Evolutionary conservation across 164 flowering plant genomes (phyloP).

Genomic region (Aristolochia californica): DNA sequence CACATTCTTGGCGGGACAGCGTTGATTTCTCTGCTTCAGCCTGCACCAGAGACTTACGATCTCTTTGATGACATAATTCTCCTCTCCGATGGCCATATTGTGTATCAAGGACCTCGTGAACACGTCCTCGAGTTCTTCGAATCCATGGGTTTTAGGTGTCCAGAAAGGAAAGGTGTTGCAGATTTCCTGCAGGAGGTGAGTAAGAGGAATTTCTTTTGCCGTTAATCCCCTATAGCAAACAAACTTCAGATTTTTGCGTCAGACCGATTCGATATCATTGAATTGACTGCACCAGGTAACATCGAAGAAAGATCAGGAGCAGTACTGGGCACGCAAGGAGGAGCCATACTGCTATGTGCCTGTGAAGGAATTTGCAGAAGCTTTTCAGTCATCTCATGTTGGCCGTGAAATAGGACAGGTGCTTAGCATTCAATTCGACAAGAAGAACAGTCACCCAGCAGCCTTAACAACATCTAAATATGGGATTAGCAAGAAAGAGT

Average conservation of each 20-base stretch:
- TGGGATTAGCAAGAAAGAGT: conserved; percentile 47
- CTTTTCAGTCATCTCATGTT: conserved; percentile 49
- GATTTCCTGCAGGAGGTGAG: conserved; percentile 70
- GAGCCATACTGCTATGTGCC: conserved; percentile 26
- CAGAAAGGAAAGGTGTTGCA: conserved; percentile 59
- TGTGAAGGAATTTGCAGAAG: conserved; percentile 42
- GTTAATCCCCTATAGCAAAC: too few relatives aligned
- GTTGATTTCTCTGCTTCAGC: conserved; percentile 71
- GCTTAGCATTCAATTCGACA: conserved; percentile 48
- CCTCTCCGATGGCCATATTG: conserved; percentile 57
- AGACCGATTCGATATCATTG: too few relatives aligned
- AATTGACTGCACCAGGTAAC: conserved; percentile 16
- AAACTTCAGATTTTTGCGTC: too few relatives aligned
- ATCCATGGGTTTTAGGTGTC: conserved; percentile 57
- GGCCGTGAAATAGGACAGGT: conserved; percentile 36
- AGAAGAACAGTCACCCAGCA: conserved; percentile 49
- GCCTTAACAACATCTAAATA: conserved; percentile 44
- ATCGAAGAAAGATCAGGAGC: conserved; percentile 13
- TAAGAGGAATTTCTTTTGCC: neutral
- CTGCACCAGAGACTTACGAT: conserved; percentile 74
- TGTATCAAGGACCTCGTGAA: conserved; percentile 72
- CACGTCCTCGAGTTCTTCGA: conserved; percentile 57
- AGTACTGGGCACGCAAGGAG: conserved; percentile 9
- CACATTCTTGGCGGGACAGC: conserved; percentile 58
- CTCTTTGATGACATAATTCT: conserved; percentile 76